These are phyloP conservation scores for Sporothrix protearum DNA, from an alignment of 2,329 filamentous ascomycete species.

Conservation along the genomic window DNA sequence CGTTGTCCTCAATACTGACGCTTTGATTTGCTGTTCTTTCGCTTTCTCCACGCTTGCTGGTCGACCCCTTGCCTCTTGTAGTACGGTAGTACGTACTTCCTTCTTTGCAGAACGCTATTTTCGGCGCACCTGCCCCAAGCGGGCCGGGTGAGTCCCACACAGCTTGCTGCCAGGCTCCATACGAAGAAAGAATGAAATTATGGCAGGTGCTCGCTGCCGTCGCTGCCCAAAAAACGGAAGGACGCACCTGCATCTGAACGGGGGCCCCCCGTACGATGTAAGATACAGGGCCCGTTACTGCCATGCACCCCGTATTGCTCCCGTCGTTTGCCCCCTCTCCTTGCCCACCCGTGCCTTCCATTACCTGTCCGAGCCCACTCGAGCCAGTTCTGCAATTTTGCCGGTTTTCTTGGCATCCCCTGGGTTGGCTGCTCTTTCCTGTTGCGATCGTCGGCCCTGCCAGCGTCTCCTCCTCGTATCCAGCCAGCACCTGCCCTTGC, in stretches of 20 bases:
- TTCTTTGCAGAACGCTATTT: slow-evolving; percentile 11
- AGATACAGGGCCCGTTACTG: neutral
- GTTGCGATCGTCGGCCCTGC: slow-evolving; percentile 22
- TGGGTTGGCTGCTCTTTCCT: slow-evolving; percentile 20
- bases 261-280: neutral
- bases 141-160: slow-evolving; percentile 4
- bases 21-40: neutral
- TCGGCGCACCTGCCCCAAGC: slow-evolving; percentile 18
- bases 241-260: neutral
- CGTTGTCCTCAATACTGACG: neutral
- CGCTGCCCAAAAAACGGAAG: neutral
- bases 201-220: neutral
- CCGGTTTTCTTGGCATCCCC: slow-evolving; percentile 13
- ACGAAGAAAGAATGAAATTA: neutral
- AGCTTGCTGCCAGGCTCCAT: neutral
- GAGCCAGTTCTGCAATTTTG: slow-evolving; percentile 10
- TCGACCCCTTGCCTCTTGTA: neutral
- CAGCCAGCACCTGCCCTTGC: neutral
- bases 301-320: slow-evolving; percentile 19
- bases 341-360: neutral
- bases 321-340: slow-evolving; percentile 1
- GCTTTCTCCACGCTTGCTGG: neutral
- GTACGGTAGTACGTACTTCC: too few relatives aligned
- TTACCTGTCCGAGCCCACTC: neutral
- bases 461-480: slow-evolving; percentile 9